These are phyloP conservation scores for Ceriops zippeliana DNA, from an alignment of 345 rosid species.

Conservation along the genomic window DNA sequence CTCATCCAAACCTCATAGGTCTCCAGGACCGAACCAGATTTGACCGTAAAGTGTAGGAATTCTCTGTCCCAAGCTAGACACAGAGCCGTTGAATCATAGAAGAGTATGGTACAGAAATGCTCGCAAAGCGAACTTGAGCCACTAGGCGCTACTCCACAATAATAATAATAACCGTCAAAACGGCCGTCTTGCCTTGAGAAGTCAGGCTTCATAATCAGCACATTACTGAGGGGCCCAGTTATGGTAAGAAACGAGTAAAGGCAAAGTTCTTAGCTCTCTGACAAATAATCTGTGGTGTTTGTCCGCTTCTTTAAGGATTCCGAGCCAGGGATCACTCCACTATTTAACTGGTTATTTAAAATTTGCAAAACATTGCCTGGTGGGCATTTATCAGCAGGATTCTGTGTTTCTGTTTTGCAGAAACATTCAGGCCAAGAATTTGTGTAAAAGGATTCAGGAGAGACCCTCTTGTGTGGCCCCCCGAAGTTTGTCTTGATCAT, in stretches of 20 bases:
- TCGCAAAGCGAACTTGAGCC: neutral
- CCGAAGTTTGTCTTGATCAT: conserved; percentile 92
- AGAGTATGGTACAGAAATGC: no score
- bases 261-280: conserved; percentile 37
- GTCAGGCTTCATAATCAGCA: no score
- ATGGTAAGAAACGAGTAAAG: neutral
- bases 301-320: conserved; percentile 31
- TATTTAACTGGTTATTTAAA: conserved; percentile 53
- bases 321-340: conserved; percentile 28
- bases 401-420: conserved; percentile 61
- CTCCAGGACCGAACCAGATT: neutral
- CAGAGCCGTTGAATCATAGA: no score
- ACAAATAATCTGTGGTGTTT: conserved; percentile 43
- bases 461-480: conserved; percentile 77
- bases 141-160: neutral
- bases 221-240: no score
- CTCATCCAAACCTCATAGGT: neutral
- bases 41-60: neutral
- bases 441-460: conserved; percentile 95
- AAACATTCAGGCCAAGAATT: conserved; percentile 99
- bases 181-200: no score
- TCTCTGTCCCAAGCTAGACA: neutral
- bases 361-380: conserved; percentile 76
- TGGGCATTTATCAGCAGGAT: conserved; percentile 81
- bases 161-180: neutral